Percentiles rank a stretch among this genome's conserved stretches.
Evolutionary conservation across 78 protist genomes (phyloP).

Genomic region (Polysphondylium violaceum): DNA sequence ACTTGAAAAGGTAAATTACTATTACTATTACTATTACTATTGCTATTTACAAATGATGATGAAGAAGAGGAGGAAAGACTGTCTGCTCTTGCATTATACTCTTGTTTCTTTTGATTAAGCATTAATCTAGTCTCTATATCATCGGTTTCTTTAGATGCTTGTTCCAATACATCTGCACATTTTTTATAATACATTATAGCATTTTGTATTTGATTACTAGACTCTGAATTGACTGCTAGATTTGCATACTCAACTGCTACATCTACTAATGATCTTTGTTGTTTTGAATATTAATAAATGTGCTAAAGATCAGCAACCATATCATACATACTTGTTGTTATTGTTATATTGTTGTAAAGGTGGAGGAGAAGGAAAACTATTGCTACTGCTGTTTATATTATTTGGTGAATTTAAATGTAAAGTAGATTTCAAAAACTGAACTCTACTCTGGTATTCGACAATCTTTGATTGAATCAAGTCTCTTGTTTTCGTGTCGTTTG

Average conservation of each 20-base stretch:
- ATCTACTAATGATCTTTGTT: constrained; percentile 15
- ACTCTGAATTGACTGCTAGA: constrained; percentile 36
- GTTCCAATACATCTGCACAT: constrained; percentile 43
- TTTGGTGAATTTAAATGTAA: background rate
- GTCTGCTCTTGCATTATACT: constrained; percentile 46
- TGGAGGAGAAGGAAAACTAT: constrained; percentile 26
- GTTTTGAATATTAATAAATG: background rate
- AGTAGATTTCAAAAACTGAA: constrained; percentile 25
- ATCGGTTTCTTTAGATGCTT: constrained; percentile 15
- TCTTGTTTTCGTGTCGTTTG: background rate
- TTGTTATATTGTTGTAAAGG: background rate
- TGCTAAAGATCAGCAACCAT: background rate
- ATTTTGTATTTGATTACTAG: constrained; percentile 23
- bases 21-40: background rate
- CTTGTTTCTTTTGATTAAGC: constrained; percentile 68
- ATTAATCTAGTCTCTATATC: constrained; percentile 58
- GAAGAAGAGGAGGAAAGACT: too few species aligned
- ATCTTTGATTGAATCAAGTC: constrained; percentile 21
- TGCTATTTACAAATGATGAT: background rate
- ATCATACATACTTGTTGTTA: background rate
- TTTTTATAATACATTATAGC: constrained; percentile 28
- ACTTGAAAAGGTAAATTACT: constrained; percentile 16
- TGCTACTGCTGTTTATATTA: constrained; percentile 7
- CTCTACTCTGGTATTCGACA: constrained; percentile 46
- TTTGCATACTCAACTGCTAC: constrained; percentile 57